These are phyloP conservation scores for Diplodia corticola DNA, from an alignment of 2,329 filamentous ascomycete species.

Conservation along the genomic window DNA sequence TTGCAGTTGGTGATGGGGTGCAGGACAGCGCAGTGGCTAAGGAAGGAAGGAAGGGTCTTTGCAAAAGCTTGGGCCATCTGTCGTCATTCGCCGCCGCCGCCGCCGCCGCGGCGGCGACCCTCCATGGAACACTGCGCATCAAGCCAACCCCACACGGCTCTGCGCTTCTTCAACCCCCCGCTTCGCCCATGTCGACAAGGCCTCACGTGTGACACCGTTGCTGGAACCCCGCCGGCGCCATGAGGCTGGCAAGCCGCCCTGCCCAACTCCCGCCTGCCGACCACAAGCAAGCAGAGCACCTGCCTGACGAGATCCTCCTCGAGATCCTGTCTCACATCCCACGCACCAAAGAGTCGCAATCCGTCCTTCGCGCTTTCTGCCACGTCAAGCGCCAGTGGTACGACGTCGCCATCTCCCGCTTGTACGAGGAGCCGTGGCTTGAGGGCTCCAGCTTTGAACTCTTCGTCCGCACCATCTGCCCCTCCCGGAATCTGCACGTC, in stretches of 20 bases:
- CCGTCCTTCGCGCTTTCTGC: constrained; percentile 53
- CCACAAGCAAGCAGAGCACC: constrained; percentile 33
- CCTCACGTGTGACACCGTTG: background rate
- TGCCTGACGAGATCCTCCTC: constrained; percentile 57
- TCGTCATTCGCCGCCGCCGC: constrained; percentile 15
- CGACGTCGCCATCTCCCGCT: constrained; percentile 48
- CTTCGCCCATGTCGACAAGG: background rate
- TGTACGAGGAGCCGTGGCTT: constrained; percentile 57
- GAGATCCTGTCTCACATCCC: constrained; percentile 50
- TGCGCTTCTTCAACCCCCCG: background rate
- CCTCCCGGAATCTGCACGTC: constrained; percentile 51
- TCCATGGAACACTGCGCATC: background rate
- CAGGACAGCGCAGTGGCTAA: too few species aligned
- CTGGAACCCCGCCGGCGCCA: background rate
- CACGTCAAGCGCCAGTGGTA: constrained; percentile 57
- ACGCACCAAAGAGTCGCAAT: constrained; percentile 44
- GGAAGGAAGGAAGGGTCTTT: background rate
- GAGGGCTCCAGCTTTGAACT: constrained; percentile 54
- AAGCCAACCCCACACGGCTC: background rate
- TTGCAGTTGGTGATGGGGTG: too few species aligned
- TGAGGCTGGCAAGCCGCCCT: constrained; percentile 5
- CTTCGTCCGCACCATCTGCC: constrained; percentile 58
- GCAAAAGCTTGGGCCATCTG: background rate
- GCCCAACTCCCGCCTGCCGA: background rate
- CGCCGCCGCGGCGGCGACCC: background rate